A percentile compares a stretch with the other conserved stretches of the same genome.
These are phyloP conservation scores for Penicillium verrucosum DNA, from an alignment of 2,329 filamentous ascomycete species.

Conservation along the genomic window DNA sequence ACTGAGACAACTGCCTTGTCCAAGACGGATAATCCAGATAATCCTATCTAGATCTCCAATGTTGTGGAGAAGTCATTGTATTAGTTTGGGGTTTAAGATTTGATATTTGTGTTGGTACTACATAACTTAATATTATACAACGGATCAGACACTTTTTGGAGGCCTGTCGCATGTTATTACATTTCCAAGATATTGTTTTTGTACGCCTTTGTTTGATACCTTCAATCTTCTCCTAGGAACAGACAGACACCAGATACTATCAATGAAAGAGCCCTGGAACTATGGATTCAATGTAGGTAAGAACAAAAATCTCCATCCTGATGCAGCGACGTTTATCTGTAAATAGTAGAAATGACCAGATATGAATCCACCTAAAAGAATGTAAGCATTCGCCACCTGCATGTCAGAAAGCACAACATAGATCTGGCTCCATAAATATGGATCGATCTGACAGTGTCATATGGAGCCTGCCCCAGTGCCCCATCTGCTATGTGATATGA, in stretches of 20 bases:
- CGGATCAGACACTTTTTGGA: background rate
- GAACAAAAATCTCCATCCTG: too few relatives aligned
- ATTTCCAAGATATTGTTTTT: background rate
- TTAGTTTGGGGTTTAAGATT: background rate
- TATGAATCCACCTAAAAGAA: background rate
- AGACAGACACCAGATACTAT: background rate
- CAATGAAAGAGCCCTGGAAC: background rate
- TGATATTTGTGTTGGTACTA: background rate
- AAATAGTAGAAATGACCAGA: background rate
- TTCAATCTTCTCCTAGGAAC: background rate
- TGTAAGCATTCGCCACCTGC: conserved; percentile 7
- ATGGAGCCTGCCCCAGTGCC: conserved; percentile 16
- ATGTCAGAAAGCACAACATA: background rate
- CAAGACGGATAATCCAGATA: conserved; percentile 13
- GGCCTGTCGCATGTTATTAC: background rate
- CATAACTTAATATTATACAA: background rate
- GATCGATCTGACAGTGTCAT: conserved; percentile 1
- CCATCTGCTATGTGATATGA: conserved; percentile 13
- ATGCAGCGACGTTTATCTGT: background rate
- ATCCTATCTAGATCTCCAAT: background rate
- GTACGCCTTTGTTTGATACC: background rate
- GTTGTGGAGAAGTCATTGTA: background rate
- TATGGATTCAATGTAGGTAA: background rate
- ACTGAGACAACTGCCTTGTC: background rate
- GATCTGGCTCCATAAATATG: conserved; percentile 5